Evolutionary conservation across 495 filamentous ascomycete species (phyloP).

Genomic region (Penicillium waksmanii): DNA sequence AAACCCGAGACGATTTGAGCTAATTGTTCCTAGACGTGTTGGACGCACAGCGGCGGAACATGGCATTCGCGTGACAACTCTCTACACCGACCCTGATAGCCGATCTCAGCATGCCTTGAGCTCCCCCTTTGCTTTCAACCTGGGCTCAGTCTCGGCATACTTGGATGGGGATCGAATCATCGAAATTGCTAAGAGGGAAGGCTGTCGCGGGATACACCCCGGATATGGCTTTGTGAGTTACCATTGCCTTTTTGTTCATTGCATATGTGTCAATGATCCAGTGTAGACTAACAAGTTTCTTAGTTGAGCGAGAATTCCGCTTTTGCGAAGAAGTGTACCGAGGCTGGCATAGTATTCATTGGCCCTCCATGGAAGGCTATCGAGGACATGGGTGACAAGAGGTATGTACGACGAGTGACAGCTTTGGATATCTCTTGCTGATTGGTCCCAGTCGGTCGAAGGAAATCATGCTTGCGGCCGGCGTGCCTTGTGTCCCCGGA

Average conservation of each 20-base stretch:
- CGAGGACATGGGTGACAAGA: constrained; percentile 97
- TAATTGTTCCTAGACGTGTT: constrained; percentile 62
- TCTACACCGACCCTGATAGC: constrained; percentile 93
- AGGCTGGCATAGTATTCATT: constrained; percentile 92
- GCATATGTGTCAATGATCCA: background rate
- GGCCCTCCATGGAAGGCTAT: constrained; percentile 92
- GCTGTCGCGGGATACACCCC: constrained; percentile 89
- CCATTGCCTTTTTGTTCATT: too few relatives aligned
- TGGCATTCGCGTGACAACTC: constrained; percentile 90
- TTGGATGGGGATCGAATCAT: constrained; percentile 94
- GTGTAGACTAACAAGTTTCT: background rate
- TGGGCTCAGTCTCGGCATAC: constrained; percentile 81
- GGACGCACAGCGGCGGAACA: constrained; percentile 81
- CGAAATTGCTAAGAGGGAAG: constrained; percentile 76
- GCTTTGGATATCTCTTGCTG: background rate
- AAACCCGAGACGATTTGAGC: constrained; percentile 12
- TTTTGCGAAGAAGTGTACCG: constrained; percentile 86
- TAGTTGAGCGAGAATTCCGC: constrained; percentile 84
- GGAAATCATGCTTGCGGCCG: constrained; percentile 91
- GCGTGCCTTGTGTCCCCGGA: constrained; percentile 93
- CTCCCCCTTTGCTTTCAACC: constrained; percentile 78
- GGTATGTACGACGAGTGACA: constrained; percentile 40
- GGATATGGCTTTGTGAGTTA: constrained; percentile 88
- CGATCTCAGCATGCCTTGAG: constrained; percentile 85
- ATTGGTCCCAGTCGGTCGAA: constrained; percentile 65